Percentiles rank a stretch among this genome's conserved stretches.
Conservation (phyloP, 441 rosid genomes). For the Adansonia madagascariensis region DNA sequence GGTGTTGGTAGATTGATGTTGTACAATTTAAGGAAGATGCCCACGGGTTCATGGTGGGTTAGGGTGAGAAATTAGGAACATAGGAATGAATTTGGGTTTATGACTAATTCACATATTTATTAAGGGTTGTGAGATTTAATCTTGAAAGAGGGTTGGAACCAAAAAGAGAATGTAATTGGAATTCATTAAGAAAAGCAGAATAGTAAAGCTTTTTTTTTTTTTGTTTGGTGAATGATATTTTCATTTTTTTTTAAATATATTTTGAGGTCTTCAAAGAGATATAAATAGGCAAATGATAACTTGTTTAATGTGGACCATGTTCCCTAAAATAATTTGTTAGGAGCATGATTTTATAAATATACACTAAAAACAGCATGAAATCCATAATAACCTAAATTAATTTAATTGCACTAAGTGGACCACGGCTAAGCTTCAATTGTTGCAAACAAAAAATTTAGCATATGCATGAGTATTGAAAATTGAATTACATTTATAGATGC, state of each 20-base stretch:
- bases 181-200: not conserved
- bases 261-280: not conserved
- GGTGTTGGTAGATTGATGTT: not conserved
- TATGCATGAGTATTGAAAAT: not conserved
- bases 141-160: not conserved
- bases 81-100: not conserved
- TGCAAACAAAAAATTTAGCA: not conserved
- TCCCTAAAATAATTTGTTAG: not conserved
- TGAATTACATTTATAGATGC: slow-evolving; percentile 1
- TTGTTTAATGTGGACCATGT: not conserved
- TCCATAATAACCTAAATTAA: not conserved
- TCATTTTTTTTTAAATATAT: not conserved
- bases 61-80: not conserved
- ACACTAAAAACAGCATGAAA: not conserved
- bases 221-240: not conserved
- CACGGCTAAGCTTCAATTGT: not conserved
- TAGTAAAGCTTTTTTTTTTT: not conserved
- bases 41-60: not conserved
- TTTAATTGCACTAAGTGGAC: not conserved
- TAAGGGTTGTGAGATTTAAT: not conserved
- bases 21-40: not conserved
- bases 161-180: not conserved
- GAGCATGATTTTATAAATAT: slow-evolving; percentile 3
- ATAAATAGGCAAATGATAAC: slow-evolving; percentile 5
- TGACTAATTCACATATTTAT: not conserved